Evolutionary conservation across 2,329 filamentous ascomycete genomes (phyloP).

Genomic region (Botrytis hyacinthi): DNA sequence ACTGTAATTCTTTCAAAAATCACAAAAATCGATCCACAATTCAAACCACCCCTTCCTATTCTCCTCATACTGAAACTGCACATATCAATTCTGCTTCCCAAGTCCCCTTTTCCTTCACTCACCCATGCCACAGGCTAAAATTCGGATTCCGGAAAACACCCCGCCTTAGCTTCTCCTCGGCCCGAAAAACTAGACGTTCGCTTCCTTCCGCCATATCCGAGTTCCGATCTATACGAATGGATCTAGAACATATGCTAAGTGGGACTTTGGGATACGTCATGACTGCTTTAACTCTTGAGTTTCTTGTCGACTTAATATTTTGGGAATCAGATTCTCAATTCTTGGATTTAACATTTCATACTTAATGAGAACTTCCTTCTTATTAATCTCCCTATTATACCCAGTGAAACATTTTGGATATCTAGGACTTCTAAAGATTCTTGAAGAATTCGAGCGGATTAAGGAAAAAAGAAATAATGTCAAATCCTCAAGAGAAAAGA

Average conservation of each 20-base stretch:
- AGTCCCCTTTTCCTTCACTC: background rate
- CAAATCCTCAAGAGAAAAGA: no score
- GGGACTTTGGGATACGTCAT: background rate
- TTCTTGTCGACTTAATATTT: background rate
- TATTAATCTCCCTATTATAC: background rate
- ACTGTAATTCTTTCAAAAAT: background rate
- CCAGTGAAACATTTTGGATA: background rate
- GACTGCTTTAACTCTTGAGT: background rate
- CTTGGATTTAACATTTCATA: background rate
- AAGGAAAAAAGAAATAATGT: background rate
- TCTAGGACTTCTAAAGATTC: background rate
- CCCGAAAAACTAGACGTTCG: background rate
- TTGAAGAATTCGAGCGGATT: background rate
- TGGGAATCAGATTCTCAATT: background rate
- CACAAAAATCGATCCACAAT: background rate
- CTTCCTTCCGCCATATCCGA: background rate
- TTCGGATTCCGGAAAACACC: background rate
- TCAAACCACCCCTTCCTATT: background rate
- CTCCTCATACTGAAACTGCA: no score
- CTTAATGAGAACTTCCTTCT: background rate
- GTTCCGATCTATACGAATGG: background rate
- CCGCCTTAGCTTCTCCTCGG: background rate
- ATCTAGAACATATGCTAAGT: background rate
- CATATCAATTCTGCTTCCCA: background rate
- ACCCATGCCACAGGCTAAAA: background rate